Evolutionary conservation across 2,329 filamentous ascomycete genomes (phyloP).

Genomic region (Acephala macrosclerotiorum): DNA sequence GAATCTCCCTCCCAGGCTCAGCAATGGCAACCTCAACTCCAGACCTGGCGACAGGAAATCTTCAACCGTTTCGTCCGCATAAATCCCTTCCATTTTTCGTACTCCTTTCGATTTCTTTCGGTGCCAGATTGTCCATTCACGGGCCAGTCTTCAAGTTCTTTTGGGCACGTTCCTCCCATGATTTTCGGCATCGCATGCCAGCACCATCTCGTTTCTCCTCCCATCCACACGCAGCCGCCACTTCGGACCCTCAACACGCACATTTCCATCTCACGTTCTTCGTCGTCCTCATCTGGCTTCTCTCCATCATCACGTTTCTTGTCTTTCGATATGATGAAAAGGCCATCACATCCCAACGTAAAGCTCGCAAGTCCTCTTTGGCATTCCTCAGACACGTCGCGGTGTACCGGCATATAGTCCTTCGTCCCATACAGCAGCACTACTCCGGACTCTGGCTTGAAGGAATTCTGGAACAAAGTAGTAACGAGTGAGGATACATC

Average conservation of each 20-base stretch:
- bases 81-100: slow-evolving; percentile 80
- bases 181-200: slow-evolving; percentile 97
- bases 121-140: slow-evolving; percentile 44
- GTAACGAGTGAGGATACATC: slow-evolving; percentile 76
- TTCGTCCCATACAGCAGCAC: slow-evolving; percentile 91
- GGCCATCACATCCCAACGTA: slow-evolving; percentile 86
- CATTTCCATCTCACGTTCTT: slow-evolving; percentile 41
- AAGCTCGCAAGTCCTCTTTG: slow-evolving; percentile 82
- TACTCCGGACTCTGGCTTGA: slow-evolving; percentile 85
- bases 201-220: slow-evolving; percentile 78
- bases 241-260: slow-evolving; percentile 75
- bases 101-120: slow-evolving; percentile 48
- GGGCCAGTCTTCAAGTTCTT: slow-evolving; percentile 79
- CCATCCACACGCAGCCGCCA: slow-evolving; percentile 93
- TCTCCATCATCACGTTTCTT: slow-evolving; percentile 34
- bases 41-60: slow-evolving; percentile 93
- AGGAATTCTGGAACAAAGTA: slow-evolving; percentile 72
- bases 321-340: slow-evolving; percentile 81
- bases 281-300: slow-evolving; percentile 37
- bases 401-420: slow-evolving; percentile 90
- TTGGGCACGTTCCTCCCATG: slow-evolving; percentile 78
- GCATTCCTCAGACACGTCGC: slow-evolving; percentile 88
- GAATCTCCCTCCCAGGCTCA: not conserved
- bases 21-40: slow-evolving; percentile 32
- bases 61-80: slow-evolving; percentile 89